A percentile compares a stretch with the other conserved stretches of the same genome.
Conservation (phyloP, 805 yeast species). For the Komagataella populi region DNA sequence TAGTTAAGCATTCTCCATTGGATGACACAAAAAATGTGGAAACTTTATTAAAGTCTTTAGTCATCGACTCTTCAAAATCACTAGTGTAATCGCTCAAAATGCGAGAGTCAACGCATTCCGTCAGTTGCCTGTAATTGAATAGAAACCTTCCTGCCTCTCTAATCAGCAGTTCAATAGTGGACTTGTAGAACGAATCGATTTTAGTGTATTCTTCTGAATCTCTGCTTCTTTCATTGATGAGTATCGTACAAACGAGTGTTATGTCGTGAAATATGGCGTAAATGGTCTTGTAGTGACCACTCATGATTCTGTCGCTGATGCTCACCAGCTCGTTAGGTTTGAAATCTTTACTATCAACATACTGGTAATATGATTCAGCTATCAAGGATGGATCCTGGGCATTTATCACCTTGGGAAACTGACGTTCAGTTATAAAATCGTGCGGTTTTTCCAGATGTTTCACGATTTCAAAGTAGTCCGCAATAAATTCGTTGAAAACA, state of each 20-base stretch:
- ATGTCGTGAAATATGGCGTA: slow-evolving; percentile 58
- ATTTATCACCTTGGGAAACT: not conserved
- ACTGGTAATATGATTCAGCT: not conserved
- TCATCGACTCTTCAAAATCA: slow-evolving; percentile 25
- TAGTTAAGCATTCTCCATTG: slow-evolving; percentile 52
- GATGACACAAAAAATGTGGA: slow-evolving; percentile 34
- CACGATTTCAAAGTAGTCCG: slow-evolving; percentile 5
- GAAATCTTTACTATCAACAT: not conserved
- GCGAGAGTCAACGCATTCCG: not conserved
- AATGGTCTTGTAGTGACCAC: slow-evolving; percentile 28
- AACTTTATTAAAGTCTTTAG: slow-evolving; percentile 48
- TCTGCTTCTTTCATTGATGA: slow-evolving; percentile 30
- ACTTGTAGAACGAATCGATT: slow-evolving; percentile 50
- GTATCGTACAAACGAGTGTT: slow-evolving; percentile 36
- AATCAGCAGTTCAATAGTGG: slow-evolving; percentile 46
- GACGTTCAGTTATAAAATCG: not conserved
- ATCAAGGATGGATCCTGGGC: not conserved
- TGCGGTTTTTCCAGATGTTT: not conserved
- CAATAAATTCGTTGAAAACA: slow-evolving; percentile 6
- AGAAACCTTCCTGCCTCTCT: slow-evolving; percentile 43
- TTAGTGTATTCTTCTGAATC: slow-evolving; percentile 35
- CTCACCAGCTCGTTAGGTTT: slow-evolving; percentile 13
- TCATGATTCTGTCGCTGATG: slow-evolving; percentile 25
- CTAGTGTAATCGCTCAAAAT: slow-evolving; percentile 1
- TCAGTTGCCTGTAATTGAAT: slow-evolving; percentile 9